Conservation (phyloP, 1,139 yeast genomes). For the Yamadazyma mexicana region DNA sequence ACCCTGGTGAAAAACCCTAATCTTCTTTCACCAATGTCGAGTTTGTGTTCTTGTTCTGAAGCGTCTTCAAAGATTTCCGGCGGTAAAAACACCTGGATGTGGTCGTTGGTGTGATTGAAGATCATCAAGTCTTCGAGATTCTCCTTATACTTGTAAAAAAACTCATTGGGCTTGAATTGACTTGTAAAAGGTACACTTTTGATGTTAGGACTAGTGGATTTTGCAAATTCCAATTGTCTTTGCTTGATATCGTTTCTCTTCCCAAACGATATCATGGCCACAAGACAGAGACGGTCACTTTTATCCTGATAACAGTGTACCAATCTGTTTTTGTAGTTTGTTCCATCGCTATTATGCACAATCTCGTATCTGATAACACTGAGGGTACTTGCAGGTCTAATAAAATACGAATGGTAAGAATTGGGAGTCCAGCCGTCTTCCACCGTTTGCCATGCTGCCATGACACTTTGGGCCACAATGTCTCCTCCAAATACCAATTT, state of each 20-base stretch:
- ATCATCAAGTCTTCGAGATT: conserved; percentile 26
- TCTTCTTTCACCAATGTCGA: conserved; percentile 28
- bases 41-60: conserved; percentile 18
- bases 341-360: conserved; percentile 30
- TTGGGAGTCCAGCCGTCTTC: conserved; percentile 30
- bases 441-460: conserved; percentile 35
- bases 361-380: conserved; percentile 39
- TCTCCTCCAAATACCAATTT: conserved; percentile 39
- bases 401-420: conserved; percentile 41
- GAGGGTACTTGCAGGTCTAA: conserved; percentile 36
- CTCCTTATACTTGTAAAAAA: conserved; percentile 33
- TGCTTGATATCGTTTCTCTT: conserved; percentile 25
- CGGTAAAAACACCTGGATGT: conserved; percentile 31
- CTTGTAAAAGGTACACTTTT: conserved; percentile 30
- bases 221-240: conserved; percentile 15
- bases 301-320: conserved; percentile 35
- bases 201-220: conserved; percentile 10
- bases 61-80: conserved; percentile 27
- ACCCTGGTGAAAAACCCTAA: conserved; percentile 37
- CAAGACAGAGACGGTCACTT: conserved; percentile 31
- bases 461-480: conserved; percentile 40
- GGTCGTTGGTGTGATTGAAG: conserved; percentile 32
- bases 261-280: conserved; percentile 36
- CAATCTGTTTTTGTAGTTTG: conserved; percentile 36
- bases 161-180: conserved; percentile 30